Base-by-base conservation (phyloP, 805 yeast genomes). In the Candida ponderosae region DNA sequence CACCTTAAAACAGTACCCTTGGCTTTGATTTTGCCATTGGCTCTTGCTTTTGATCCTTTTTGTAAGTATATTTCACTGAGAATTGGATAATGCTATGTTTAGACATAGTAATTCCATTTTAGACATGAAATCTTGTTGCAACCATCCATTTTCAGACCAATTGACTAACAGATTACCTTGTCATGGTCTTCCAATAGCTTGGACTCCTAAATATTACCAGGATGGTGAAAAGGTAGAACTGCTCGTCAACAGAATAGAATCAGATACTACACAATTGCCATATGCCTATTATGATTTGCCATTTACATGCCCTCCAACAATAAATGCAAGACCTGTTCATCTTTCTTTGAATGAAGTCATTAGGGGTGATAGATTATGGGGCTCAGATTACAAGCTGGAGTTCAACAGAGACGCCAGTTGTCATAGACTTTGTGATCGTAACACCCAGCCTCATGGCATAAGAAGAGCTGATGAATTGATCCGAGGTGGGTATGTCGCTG, bases 321-420 rank as follows among this genome's bases (percentile, higher is more conserved):
- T 51, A 3, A 51, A 63, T 6, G 65, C 74, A n/a, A 73, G 74
- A 40, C 79, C 84, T 3, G 59, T 81, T 16, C 81, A 79, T 45
- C 56, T 84, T 32, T 80, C 88, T 5, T 56, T 87, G 18, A 85
- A 88, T 14, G 90, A 84, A 48, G 78, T 88, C 16, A 64, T 87
- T 38, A 68, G 81, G 37, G 96, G 96, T 13, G 95, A 87, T 51
- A 63, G 94, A 37, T 73, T 81, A 35, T 78, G 84, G 80, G 77
- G 74, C 43, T 77, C 89, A 29, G 85, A 79, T 43, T 84, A 83
- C 49, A 62, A 68, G n/a, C 60, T 87, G 32, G 42, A 47, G 3
- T 82, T 85, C 53, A 81, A 76, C 13, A 55, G 68, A n/a, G 94
- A 83, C 50, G 65, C 68, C 31, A 68, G 74, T 0, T 87, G 96